A percentile compares a stretch with the other conserved stretches of the same genome.
These are phyloP conservation scores for Jaltomata sinuosa DNA, from an alignment of 257 asterid species.

Conservation along the genomic window DNA sequence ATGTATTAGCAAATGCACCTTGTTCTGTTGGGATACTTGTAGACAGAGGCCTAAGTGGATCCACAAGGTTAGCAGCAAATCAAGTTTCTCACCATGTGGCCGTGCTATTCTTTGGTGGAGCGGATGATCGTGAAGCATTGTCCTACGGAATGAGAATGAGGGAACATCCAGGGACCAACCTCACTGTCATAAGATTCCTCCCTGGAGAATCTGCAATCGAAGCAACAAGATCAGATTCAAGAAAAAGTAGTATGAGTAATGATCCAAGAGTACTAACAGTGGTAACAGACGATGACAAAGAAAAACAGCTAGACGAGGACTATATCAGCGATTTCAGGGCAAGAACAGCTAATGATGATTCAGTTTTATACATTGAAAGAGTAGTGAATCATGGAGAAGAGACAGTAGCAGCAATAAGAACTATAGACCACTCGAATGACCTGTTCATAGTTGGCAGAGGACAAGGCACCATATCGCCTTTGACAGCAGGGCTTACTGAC, in stretches of 20 bases:
- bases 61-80: slow-evolving; percentile 39
- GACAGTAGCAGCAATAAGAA: slow-evolving; percentile 66
- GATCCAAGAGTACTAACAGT: slow-evolving; percentile 28
- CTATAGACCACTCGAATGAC: slow-evolving; percentile 52
- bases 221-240: background rate
- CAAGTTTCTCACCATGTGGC: slow-evolving; percentile 50
- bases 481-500: slow-evolving; percentile 83
- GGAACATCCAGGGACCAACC: slow-evolving; percentile 51
- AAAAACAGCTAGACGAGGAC: slow-evolving; percentile 55
- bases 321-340: slow-evolving; percentile 45
- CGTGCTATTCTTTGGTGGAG: slow-evolving; percentile 74
- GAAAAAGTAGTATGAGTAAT: background rate
- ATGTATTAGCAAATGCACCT: slow-evolving; percentile 68
- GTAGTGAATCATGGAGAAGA: slow-evolving; percentile 81
- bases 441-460: slow-evolving; percentile 82
- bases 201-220: slow-evolving; percentile 26
- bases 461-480: slow-evolving; percentile 49
- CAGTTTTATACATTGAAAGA: slow-evolving; percentile 36
- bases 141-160: slow-evolving; percentile 72
- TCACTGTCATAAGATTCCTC: slow-evolving; percentile 56
- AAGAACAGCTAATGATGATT: slow-evolving; percentile 31
- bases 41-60: slow-evolving; percentile 74
- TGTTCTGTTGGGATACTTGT: slow-evolving; percentile 89
- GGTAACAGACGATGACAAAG: slow-evolving; percentile 32
- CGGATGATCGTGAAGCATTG: slow-evolving; percentile 79